Base-by-base conservation (phyloP, 2,329 filamentous ascomycete species). In the Nannizziopsis arthrosporioides region DNA sequence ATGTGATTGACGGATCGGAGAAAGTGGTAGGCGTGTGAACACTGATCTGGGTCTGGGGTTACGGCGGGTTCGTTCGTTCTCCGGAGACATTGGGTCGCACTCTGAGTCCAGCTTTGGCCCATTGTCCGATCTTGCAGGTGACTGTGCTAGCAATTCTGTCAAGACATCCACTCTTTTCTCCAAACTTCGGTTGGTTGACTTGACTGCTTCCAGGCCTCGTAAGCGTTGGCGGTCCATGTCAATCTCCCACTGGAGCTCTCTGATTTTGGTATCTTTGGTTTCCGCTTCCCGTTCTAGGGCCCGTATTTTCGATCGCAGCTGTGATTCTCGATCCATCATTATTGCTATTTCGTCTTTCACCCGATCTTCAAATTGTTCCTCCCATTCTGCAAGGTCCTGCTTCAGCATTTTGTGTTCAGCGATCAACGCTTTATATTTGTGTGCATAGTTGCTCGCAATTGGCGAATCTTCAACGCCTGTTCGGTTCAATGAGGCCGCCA, bases 391-490 rank as follows among this genome's bases (percentile, higher is more conserved):
- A 3, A 65, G 44, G 49, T 65, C 60, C 47, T 60, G 58, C 37
- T 57, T 59, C n/a, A 66, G 51, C 5, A 57, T 51, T 27, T 59
- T 57, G 42, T 61, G 58, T 49, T 65, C 63, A 7, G 59, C 54
- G 45, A 55, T 61, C 15, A 68, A 54, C 2, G 55, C 53, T 40
- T 67, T 62, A 48, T 70, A 55, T 53, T 61, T 67, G 15, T 63
- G 56, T 17, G 57, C 60, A 39, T 66, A 62, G 39, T 61, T 57
- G 43, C 66, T 62, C 5, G 58, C 59, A 4, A 61, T 54, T 2
- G 70, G 66, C n/a, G 69, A 69, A 31, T 62, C 65, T 42, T 65
- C 57, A 12, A 64, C 60, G 17, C 66, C 63, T 32, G 68, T 54
- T 47, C 64, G 65, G 6, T 59, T 59, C 38, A 72, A 65, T 9